Base-by-base conservation (phyloP, 1,139 yeast genomes). In the Hyphopichia fennica region DNA sequence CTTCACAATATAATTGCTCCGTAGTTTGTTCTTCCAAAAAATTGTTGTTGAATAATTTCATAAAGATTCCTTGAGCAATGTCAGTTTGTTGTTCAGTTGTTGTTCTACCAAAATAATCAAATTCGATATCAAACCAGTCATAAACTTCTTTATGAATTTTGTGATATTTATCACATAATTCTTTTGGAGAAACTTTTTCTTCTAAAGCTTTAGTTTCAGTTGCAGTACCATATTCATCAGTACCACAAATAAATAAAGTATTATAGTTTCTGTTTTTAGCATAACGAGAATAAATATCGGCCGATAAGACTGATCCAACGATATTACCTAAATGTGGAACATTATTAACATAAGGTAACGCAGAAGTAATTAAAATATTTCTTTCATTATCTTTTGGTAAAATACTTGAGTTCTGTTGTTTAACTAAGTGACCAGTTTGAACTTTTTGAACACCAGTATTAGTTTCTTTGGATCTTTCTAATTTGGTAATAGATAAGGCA, bases 161-260 rank as follows among this genome's bases (percentile, higher is more conserved):
- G 65, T 89, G 86, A 67, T 88, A 93, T 64, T 93, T 93, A 64
- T 87, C 89, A 74, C 98, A 93, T 55, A 93, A 75, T 58, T 89
- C 84, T 55, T 81, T 73, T 38, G 99, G 99, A 4, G 95, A 78
- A 47, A 88, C 84, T 36, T 86, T 84, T 59, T 93, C 98, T 65
- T 93, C 99, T 45, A 93, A 72, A 10, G 99, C 99, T 68, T 93
- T 93, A 30, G 99, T 95, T 67, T 93, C 99, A 20, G 99, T 93
- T 40, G 99, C 99, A 47, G 99, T 93, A 62, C 99, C 99, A 63
- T 93, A 95, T 68, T 93, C 99, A 63, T 93, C 99, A 31, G 99
- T 95, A 68, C 99, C 99, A 69, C 99, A 90, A 45, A 93, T 69
- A 58, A 73, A 93, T 48, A 93, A 70, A 18, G 96, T 76, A 62